phyloP scores from a whole-genome alignment of 2,329 filamentous ascomycete species.

The Phoma sp. region DNA sequence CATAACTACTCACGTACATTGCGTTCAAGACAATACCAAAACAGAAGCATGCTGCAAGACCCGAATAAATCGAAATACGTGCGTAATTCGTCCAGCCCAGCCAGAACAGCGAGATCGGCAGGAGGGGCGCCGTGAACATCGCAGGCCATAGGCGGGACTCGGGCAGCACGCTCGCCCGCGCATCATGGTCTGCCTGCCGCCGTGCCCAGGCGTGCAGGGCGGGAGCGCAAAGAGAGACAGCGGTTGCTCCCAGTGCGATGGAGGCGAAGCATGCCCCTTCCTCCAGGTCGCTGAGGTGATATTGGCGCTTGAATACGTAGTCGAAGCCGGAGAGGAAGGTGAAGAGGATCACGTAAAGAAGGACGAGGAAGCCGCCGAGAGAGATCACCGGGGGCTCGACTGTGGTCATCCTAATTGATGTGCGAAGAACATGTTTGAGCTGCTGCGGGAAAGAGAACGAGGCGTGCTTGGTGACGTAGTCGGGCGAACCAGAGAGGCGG shows the following conservation, averaged over 20 bases:
- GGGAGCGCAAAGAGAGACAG: not conserved
- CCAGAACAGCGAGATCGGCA: constrained; percentile 74
- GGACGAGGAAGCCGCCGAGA: constrained; percentile 2
- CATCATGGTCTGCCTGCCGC: not conserved
- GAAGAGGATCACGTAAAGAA: constrained; percentile 15
- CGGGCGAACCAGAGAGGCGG: constrained; percentile 39
- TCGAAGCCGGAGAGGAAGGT: constrained; percentile 14
- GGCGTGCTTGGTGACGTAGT: constrained; percentile 45
- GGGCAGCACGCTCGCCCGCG: constrained; percentile 51
- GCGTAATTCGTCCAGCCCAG: constrained; percentile 19
- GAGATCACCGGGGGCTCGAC: constrained; percentile 5
- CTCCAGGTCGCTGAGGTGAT: constrained; percentile 1
- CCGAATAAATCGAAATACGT: constrained; percentile 1
- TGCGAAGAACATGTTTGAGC: not conserved
- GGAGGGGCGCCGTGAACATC: constrained; percentile 67
- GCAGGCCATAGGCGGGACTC: constrained; percentile 79
- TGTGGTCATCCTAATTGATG: not conserved
- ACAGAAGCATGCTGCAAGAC: constrained; percentile 20
- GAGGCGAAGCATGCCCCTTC: constrained; percentile 14
- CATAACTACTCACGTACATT: constrained; percentile 50
- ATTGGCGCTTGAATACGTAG: constrained; percentile 13
- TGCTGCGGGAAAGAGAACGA: not conserved
- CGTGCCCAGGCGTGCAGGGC: constrained; percentile 3
- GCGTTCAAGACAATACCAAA: constrained; percentile 52
- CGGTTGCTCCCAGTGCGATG: constrained; percentile 6